A percentile compares a stretch with the other conserved stretches of the same genome.
phyloP scores from a whole-genome alignment of 2,329 filamentous ascomycete species.

The Hypoxylon sp. region DNA sequence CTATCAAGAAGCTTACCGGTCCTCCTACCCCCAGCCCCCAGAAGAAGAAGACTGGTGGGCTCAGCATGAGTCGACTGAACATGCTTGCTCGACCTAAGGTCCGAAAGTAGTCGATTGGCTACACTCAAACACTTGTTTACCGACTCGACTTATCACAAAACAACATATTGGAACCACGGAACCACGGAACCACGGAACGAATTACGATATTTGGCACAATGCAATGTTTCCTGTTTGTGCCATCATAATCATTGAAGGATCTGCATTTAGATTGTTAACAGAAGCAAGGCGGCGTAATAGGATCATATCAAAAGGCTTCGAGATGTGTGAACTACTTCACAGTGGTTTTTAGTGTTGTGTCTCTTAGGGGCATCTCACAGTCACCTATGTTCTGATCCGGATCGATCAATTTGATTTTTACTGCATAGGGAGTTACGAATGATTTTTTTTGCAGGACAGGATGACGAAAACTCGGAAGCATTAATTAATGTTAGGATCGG shows the following conservation, averaged over 20 bases:
- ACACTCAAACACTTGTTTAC: constrained; percentile 1
- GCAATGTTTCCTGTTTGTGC: constrained; percentile 6
- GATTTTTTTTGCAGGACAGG: constrained; percentile 33
- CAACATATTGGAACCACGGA: no score
- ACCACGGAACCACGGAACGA: not conserved
- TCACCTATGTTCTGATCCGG: not conserved
- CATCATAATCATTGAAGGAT: constrained; percentile 9
- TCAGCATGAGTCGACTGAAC: constrained; percentile 68
- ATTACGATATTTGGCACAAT: constrained; percentile 4
- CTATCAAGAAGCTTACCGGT: constrained; percentile 46
- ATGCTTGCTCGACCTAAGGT: constrained; percentile 69
- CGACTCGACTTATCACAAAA: no score
- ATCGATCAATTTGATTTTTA: constrained; percentile 12
- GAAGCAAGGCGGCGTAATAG: constrained; percentile 18
- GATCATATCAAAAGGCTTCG: constrained; percentile 8
- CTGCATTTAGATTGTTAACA: constrained; percentile 24
- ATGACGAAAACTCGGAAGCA: constrained; percentile 18
- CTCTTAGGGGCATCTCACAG: constrained; percentile 4
- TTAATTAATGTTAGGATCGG: constrained; percentile 9
- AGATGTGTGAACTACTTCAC: constrained; percentile 12
- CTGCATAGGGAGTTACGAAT: constrained; percentile 24
- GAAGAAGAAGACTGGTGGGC: constrained; percentile 62
- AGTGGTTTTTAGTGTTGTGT: not conserved
- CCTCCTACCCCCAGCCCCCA: constrained; percentile 53
- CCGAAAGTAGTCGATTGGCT: constrained; percentile 53